Conservation (phyloP, 1,139 yeast genomes). For the Yamadazyma diospyri region DNA sequence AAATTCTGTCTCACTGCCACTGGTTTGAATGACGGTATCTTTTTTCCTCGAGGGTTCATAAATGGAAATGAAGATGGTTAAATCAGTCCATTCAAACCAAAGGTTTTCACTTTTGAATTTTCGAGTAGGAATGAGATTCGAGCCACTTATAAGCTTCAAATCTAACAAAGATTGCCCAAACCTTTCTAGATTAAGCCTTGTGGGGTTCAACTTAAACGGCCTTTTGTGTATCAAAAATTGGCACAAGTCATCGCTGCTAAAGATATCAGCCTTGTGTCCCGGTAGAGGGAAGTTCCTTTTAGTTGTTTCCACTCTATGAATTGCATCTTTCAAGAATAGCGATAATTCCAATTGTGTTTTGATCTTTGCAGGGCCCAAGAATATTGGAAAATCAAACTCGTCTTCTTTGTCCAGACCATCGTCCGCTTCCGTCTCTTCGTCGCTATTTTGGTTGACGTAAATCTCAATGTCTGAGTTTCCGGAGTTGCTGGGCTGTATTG, state of each 20-base stretch:
- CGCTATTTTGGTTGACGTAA: slow-evolving; percentile 3
- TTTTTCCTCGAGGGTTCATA: slow-evolving; percentile 6
- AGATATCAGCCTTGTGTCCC: slow-evolving; percentile 38
- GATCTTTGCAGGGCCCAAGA: slow-evolving; percentile 26
- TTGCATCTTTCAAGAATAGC: slow-evolving; percentile 22
- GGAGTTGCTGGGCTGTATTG: slow-evolving; percentile 2
- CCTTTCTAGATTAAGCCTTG: slow-evolving; percentile 36
- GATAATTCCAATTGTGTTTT: slow-evolving; percentile 20
- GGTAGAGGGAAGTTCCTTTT: slow-evolving; percentile 39
- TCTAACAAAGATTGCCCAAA: slow-evolving; percentile 43
- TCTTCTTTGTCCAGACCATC: slow-evolving; percentile 4
- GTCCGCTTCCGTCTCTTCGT: slow-evolving; percentile 4
- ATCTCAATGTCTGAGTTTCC: not conserved
- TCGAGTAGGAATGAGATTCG: slow-evolving; percentile 30
- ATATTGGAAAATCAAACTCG: slow-evolving; percentile 31
- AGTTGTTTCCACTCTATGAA: slow-evolving; percentile 23
- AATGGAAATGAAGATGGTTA: slow-evolving; percentile 23
- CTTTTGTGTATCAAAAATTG: slow-evolving; percentile 23
- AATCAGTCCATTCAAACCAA: slow-evolving; percentile 49
- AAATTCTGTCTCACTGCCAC: not conserved
- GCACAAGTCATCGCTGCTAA: slow-evolving; percentile 39
- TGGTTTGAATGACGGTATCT: not conserved
- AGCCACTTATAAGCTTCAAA: slow-evolving; percentile 29
- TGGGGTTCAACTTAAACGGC: slow-evolving; percentile 35
- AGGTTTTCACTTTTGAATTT: slow-evolving; percentile 42